These are phyloP conservation scores for Colletotrichum horii DNA, from an alignment of 2,329 filamentous ascomycete genomes.

Conservation along the genomic window DNA sequence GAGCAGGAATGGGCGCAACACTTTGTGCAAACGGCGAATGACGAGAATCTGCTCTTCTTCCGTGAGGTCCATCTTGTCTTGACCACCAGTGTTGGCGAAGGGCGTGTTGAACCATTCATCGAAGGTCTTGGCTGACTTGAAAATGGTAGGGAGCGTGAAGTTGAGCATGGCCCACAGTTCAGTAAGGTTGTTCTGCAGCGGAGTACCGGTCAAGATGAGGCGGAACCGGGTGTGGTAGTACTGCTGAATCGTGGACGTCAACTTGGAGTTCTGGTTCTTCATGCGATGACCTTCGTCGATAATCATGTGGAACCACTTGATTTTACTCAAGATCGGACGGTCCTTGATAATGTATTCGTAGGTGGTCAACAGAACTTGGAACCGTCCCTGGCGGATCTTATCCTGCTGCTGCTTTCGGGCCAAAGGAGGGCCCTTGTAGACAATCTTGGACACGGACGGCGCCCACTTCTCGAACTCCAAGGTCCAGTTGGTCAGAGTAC, in stretches of 20 bases:
- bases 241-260: slow-evolving; percentile 91
- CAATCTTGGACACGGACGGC: slow-evolving; percentile 81
- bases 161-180: slow-evolving; percentile 98
- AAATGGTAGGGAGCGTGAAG: slow-evolving; percentile 97
- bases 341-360: slow-evolving; percentile 99
- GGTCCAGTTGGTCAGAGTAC: slow-evolving; percentile 98
- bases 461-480: slow-evolving; percentile 99
- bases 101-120: slow-evolving; percentile 99
- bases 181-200: slow-evolving; percentile 93
- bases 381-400: slow-evolving; percentile 90
- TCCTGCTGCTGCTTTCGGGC: slow-evolving; percentile 89
- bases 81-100: slow-evolving; percentile 95
- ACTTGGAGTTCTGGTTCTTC: slow-evolving; percentile 97
- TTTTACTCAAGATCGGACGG: slow-evolving; percentile 91
- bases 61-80: slow-evolving; percentile 98
- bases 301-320: slow-evolving; percentile 99
- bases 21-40: slow-evolving; percentile 97
- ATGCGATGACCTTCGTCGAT: slow-evolving; percentile 99
- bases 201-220: slow-evolving; percentile 95
- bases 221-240: slow-evolving; percentile 97
- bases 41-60: slow-evolving; percentile 99
- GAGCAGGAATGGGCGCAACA: slow-evolving; percentile 93
- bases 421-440: slow-evolving; percentile 95
- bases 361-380: slow-evolving; percentile 95
- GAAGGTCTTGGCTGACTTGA: slow-evolving; percentile 98